Percentiles rank a stretch among this genome's conserved stretches.
phyloP scores from a whole-genome alignment of 1,284 basidiomycete species.

The Apiotrichum porosum region DNA sequence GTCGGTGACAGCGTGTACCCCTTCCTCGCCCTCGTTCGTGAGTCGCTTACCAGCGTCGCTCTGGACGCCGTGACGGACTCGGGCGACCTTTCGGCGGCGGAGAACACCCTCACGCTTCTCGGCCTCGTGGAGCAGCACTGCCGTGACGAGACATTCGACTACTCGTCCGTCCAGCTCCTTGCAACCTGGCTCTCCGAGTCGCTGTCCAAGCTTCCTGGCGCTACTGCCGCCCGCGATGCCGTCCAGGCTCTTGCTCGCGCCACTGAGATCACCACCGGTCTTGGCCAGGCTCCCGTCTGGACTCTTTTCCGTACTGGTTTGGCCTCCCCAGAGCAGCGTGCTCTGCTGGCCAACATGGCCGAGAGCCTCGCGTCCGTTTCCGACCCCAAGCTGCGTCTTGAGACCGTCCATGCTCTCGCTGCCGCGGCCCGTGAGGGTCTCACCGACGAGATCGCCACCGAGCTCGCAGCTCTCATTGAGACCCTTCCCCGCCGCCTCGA shows the following conservation, averaged over 20 bases:
- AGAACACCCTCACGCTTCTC: slow-evolving; percentile 6
- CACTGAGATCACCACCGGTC: slow-evolving; percentile 43
- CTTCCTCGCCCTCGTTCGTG: slow-evolving; percentile 22
- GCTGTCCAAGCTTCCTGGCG: slow-evolving; percentile 13
- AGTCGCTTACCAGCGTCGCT: slow-evolving; percentile 9
- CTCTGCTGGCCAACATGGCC: slow-evolving; percentile 3
- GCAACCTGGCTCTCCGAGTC: slow-evolving; percentile 41
- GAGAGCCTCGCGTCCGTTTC: slow-evolving; percentile 4
- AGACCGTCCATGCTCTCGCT: slow-evolving; percentile 19
- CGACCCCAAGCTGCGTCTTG: slow-evolving; percentile 10
- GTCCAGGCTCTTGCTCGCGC: slow-evolving; percentile 29
- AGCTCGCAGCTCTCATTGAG: slow-evolving; percentile 14
- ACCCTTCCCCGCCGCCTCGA: slow-evolving; percentile 10
- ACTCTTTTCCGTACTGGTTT: slow-evolving; percentile 38
- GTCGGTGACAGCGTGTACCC: slow-evolving; percentile 35
- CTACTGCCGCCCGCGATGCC: slow-evolving; percentile 11
- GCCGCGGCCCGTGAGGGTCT: slow-evolving; percentile 4
- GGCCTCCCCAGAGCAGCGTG: slow-evolving; percentile 8
- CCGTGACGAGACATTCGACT: slow-evolving; percentile 41
- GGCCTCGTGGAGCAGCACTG: slow-evolving; percentile 38
- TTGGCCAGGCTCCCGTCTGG: slow-evolving; percentile 50
- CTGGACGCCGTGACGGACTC: background rate
- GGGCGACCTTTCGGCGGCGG: slow-evolving; percentile 1
- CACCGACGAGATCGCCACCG: slow-evolving; percentile 1
- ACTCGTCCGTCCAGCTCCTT: slow-evolving; percentile 50